Evolutionary conservation across 176 grass and related monocot species (phyloP), one percentile per base, ranked within the genome.

Genomic region (Aegilops sharonensis): DNA sequence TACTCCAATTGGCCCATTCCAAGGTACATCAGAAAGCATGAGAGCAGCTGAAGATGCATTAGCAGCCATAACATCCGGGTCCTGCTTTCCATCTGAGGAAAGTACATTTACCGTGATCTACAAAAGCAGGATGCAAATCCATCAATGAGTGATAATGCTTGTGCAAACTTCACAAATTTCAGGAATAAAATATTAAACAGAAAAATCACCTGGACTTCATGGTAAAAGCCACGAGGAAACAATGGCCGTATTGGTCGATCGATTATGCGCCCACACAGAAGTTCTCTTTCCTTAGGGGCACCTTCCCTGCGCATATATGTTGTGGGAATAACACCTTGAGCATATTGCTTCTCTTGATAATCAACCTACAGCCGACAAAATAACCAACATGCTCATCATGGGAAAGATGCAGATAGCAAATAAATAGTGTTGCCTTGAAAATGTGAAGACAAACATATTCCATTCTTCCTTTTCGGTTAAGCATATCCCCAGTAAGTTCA

Each of bases 271-370:
- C 94, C 97, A 77, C 94, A 99, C 45, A 99, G 78, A 88, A 99
- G 94, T 72, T 99, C 97, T 42, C 97, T 91, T 86, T 96, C 94
- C 86, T 96, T 99, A 56, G 94, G 97, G 54, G 97, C 97, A 87
- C 97, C 97, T 88, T 99, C 97, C 91, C 94, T 92, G 75, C 97
- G 90, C 92, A 96, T 99, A 79, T 94, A 99, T 76, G 97, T 99
- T 67, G 97, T 92, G 25, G 97, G 97, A 84, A 96, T 99, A 59
- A 99, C 77, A 78, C 97, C 97, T 91, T 96, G 97, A 62, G 97
- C 90, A 54, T 88, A 99, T 81, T 96, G 94, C 75, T 99, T 99
- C 85, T 99, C 97, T 94, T 96, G 94, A 87, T 99, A 99, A 65
- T 99, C 93, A 81, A 99, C 97, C 94, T 99, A 80, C 50, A 90